Percentiles rank a stretch among this genome's conserved stretches.
Evolutionary conservation across 768 basidiomycete genomes (phyloP).

Genomic region (Macrolepiota fuliginosa): DNA sequence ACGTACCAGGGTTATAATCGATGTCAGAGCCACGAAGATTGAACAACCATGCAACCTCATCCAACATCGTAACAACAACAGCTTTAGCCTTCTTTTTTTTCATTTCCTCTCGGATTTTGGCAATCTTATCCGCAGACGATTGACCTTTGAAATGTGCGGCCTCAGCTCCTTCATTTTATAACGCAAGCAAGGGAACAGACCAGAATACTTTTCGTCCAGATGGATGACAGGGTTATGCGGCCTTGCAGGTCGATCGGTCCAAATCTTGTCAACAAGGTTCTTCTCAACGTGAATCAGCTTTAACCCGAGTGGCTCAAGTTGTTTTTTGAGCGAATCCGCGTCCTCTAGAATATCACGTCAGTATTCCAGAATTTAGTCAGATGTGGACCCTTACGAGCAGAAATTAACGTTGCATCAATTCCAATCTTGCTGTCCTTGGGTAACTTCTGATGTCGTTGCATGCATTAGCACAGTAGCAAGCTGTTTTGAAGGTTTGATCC

Average conservation of each 20-base stretch:
- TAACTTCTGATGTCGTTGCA: conserved; percentile 45
- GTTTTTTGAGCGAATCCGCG: conserved; percentile 56
- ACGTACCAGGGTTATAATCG: conserved; percentile 67
- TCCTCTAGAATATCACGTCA: conserved; percentile 43
- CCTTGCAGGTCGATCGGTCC: conserved; percentile 69
- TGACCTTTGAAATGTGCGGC: conserved; percentile 42
- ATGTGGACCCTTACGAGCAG: conserved; percentile 45
- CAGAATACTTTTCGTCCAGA: conserved; percentile 74
- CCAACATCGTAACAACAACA: conserved; percentile 81
- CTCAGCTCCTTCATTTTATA: not conserved
- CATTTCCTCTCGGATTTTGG: conserved; percentile 61
- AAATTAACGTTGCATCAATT: conserved; percentile 77
- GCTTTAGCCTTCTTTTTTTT: conserved; percentile 63
- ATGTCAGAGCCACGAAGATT: conserved; percentile 93
- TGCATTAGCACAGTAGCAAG: not conserved
- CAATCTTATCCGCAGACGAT: conserved; percentile 65
- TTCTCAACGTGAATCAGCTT: conserved; percentile 58
- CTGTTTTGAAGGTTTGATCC: not conserved
- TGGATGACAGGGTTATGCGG: conserved; percentile 67
- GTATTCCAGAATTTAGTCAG: not conserved
- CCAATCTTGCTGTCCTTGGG: conserved; percentile 66
- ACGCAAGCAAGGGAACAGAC: conserved; percentile 26
- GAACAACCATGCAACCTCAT: conserved; percentile 94
- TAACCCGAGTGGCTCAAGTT: conserved; percentile 54
- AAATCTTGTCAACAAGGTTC: conserved; percentile 82